Base-by-base conservation (phyloP, 768 basidiomycete genomes). In the Rhodotorula babjevae region DNA sequence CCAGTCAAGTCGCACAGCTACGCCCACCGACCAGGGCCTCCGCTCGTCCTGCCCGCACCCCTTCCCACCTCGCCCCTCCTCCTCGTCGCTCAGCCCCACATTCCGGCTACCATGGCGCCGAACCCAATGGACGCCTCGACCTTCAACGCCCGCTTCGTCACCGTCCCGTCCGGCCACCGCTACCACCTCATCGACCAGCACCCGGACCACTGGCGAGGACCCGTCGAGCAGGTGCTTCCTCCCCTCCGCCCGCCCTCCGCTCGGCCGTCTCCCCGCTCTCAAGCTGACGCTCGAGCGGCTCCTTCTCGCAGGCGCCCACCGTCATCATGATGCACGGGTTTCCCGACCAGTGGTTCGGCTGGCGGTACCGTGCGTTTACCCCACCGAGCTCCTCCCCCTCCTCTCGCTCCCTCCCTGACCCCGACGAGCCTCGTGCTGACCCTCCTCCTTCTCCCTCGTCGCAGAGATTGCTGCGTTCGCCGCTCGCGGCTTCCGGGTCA, bases 321-420 rank as follows among this genome's bases (percentile, higher is more conserved):
- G 11, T 73, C 8, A 44, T 76, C 5, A 40, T 76, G 19, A 53
- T 33, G n/a, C 75, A 76, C 25, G 75, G 75, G 3, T 76, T 69
- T 44, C 75, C 75, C 2, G 75, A 76, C 56, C 31, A 70, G 25
- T 70, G 71, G 71, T 72, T 65, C 56, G 75, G 75, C 21, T 76
- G 68, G 65, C 46, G 75, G 23, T 73, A 72, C 56, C 74, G 73
- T 75, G 25, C 23, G 74, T 68, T 36, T 36, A 4, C 9, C 36
- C 5, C 36, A 36, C 36, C 36, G 5, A 4, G 4, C 9, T 36
- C 36, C 36, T 36, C 36, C 36, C 9, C 36, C 5, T 36, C 9
- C 9, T 36, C 5, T 4, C 36, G 36, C 4, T 36, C 9, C 36
- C n/a, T n/a, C n/a, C n/a, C n/a, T n/a, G n/a, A n/a, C n/a, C n/a